Evolutionary conservation across 768 basidiomycete genomes (phyloP).

Genomic region (Mycena rosella): DNA sequence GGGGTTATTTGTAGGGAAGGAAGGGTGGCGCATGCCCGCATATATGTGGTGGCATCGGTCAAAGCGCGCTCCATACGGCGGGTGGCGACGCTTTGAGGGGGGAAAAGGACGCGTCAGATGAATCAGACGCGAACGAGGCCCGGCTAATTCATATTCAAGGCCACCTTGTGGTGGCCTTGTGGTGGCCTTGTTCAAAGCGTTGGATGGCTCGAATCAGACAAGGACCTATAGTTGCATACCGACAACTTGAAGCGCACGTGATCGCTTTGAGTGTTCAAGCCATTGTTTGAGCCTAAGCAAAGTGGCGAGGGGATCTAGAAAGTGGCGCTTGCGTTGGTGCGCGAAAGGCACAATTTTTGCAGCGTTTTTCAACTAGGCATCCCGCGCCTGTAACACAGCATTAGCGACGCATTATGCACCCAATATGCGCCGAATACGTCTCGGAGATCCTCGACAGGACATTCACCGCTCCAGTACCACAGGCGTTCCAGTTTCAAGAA

Average conservation of each 20-base stretch:
- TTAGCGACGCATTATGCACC: too few relatives aligned
- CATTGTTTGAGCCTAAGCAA: too few relatives aligned
- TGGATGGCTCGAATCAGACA: background rate
- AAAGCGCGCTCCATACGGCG: background rate
- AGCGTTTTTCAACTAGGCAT: too few relatives aligned
- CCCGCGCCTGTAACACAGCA: too few relatives aligned
- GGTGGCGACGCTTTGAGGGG: constrained; percentile 2
- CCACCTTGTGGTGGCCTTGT: background rate
- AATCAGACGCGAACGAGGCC: background rate
- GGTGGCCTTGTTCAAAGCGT: background rate
- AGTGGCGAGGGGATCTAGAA: too few relatives aligned
- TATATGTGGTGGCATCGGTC: constrained; percentile 1
- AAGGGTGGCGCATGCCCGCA: background rate
- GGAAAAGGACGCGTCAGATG: background rate
- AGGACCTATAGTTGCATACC: background rate
- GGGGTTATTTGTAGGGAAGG: background rate
- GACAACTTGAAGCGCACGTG: background rate
- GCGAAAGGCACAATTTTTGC: too few relatives aligned
- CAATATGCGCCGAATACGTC: too few relatives aligned
- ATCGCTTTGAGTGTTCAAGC: background rate
- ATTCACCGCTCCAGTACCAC: too few relatives aligned
- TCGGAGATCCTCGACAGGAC: too few relatives aligned
- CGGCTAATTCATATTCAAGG: background rate
- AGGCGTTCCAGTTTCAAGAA: too few relatives aligned
- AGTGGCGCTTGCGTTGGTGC: too few relatives aligned